Conservation (phyloP, 2,329 filamentous ascomycete species). For the Fusarium sp. region DNA sequence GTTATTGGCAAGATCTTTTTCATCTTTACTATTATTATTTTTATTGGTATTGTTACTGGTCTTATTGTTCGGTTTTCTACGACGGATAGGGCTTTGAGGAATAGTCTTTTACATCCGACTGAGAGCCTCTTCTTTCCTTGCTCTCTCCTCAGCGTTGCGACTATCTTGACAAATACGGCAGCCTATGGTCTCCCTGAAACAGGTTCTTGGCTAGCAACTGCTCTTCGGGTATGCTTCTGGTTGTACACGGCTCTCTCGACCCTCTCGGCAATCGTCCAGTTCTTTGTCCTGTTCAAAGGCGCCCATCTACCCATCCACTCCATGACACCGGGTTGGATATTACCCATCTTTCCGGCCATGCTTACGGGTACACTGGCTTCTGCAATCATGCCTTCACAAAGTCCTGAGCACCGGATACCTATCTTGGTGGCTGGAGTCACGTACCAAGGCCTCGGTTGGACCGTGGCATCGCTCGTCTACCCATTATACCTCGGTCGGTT, state of each 20-base stretch:
- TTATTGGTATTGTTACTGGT: conserved; percentile 61
- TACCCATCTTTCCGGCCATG: conserved; percentile 48
- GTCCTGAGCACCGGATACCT: conserved; percentile 40
- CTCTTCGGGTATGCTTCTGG: conserved; percentile 64
- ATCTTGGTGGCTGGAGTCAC: conserved; percentile 45
- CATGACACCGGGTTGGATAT: conserved; percentile 47
- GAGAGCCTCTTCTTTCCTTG: conserved; percentile 75
- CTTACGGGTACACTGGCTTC: conserved; percentile 44
- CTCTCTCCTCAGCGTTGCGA: conserved; percentile 72
- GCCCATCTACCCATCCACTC: conserved; percentile 43
- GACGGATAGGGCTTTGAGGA: conserved; percentile 69
- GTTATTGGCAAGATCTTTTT: conserved; percentile 62
- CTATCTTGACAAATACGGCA: conserved; percentile 73
- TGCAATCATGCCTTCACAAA: conserved; percentile 40
- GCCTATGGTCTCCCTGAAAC: conserved; percentile 67
- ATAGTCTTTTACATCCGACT: conserved; percentile 55
- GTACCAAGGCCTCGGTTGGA: conserved; percentile 46
- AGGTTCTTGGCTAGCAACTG: conserved; percentile 62
- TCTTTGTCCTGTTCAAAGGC: conserved; percentile 48
- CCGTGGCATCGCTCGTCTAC: conserved; percentile 40
- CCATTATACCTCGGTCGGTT: conserved; percentile 43
- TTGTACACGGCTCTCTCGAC: conserved; percentile 57
- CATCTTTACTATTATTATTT: conserved; percentile 63
- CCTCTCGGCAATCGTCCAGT: conserved; percentile 41
- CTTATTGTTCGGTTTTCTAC: conserved; percentile 69